Evolutionary conservation across 2,329 filamentous ascomycete genomes (phyloP).

Genomic region (Aspergillus arachidicola): DNA sequence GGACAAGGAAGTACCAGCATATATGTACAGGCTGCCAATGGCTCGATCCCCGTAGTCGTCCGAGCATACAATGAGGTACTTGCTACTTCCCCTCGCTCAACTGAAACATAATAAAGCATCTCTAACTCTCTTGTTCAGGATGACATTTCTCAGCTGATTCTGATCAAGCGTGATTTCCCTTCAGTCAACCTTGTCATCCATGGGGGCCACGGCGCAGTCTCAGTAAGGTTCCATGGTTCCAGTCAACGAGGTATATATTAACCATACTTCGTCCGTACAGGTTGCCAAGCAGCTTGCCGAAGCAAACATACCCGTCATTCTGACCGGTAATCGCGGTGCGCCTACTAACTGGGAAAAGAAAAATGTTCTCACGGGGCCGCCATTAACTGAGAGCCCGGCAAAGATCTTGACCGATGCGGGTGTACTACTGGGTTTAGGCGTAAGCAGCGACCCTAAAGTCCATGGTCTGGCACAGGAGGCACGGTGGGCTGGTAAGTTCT

Average conservation of each 20-base stretch:
- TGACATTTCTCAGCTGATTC: conserved; percentile 9
- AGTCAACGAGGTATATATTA: not conserved
- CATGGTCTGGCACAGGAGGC: conserved; percentile 12
- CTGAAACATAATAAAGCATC: not conserved
- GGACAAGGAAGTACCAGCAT: not conserved
- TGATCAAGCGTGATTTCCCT: conserved; percentile 7
- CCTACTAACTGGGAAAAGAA: conserved; percentile 40
- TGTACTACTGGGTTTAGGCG: conserved; percentile 36
- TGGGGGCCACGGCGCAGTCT: conserved; percentile 1
- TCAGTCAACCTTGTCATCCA: not conserved
- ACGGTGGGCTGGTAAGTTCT: conserved; percentile 10
- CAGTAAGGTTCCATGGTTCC: not conserved
- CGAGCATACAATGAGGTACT: conserved; percentile 5
- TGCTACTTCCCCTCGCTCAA: not conserved
- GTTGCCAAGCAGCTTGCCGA: conserved; percentile 47
- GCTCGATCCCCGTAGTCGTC: conserved; percentile 4
- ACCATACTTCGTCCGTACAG: not conserved
- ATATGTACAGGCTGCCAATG: conserved; percentile 1
- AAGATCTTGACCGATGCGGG: conserved; percentile 2
- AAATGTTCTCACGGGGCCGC: conserved; percentile 46
- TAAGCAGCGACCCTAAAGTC: conserved; percentile 27
- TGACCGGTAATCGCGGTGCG: conserved; percentile 42
- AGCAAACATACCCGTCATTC: conserved; percentile 47
- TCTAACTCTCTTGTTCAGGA: not conserved
- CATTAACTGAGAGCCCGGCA: conserved; percentile 39